These are phyloP conservation scores for Suhomyces vadensis DNA, from an alignment of 805 yeast species.

Conservation along the genomic window DNA sequence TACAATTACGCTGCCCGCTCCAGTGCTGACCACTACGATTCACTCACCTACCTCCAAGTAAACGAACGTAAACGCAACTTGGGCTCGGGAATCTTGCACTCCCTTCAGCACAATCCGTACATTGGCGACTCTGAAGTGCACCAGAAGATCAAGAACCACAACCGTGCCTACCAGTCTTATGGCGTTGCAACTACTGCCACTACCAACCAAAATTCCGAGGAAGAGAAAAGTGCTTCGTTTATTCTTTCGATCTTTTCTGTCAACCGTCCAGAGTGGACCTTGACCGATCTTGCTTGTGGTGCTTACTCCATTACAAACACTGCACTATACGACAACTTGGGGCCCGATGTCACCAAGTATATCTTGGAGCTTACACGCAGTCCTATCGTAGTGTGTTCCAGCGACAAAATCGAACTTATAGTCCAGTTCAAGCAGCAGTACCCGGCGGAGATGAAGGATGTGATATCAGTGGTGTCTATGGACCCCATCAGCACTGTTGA, in stretches of 20 bases:
- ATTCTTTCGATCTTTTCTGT: slow-evolving; percentile 22
- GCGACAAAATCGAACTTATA: slow-evolving; percentile 18
- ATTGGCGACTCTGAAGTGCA: slow-evolving; percentile 24
- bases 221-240: slow-evolving; percentile 15
- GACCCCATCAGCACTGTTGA: slow-evolving; percentile 20
- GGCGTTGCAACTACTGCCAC: slow-evolving; percentile 9
- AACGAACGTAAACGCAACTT: slow-evolving; percentile 44
- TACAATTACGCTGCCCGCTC: slow-evolving; percentile 33
- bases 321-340: slow-evolving; percentile 23
- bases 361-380: slow-evolving; percentile 20
- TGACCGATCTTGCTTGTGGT: slow-evolving; percentile 18
- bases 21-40: slow-evolving; percentile 37
- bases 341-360: slow-evolving; percentile 20
- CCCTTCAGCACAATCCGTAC: slow-evolving; percentile 31
- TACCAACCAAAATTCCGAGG: slow-evolving; percentile 8
- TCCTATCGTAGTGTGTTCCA: slow-evolving; percentile 18
- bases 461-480: slow-evolving; percentile 28
- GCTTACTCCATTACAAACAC: slow-evolving; percentile 21
- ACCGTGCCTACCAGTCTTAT: slow-evolving; percentile 15
- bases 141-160: slow-evolving; percentile 30
- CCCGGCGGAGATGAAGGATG: slow-evolving; percentile 16
- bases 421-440: slow-evolving; percentile 14
- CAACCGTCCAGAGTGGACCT: slow-evolving; percentile 20
- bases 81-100: slow-evolving; percentile 53
- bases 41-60: slow-evolving; percentile 43